These are phyloP conservation scores for baker's yeast (Saccharomyces cerevisiae) DNA, from an alignment of 805 yeast species.

Conservation along the genomic window DNA sequence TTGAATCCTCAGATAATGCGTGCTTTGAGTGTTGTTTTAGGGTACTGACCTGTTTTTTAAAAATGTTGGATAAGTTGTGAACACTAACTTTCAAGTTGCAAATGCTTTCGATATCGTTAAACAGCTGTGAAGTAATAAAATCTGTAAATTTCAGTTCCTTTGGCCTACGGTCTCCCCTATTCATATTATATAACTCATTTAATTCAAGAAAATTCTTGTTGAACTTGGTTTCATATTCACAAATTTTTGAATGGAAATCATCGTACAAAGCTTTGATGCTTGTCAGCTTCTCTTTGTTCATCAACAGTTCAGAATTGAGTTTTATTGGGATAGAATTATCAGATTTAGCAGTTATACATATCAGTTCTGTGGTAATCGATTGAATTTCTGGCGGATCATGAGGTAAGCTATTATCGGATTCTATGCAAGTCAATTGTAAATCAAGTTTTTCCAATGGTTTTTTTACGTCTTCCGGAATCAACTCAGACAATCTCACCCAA, in stretches of 20 bases:
- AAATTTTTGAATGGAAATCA: slow-evolving; percentile 4
- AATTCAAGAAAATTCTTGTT: slow-evolving; percentile 13
- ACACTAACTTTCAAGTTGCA: slow-evolving; percentile 17
- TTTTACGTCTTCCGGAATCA: slow-evolving; percentile 22
- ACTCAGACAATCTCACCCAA: slow-evolving; percentile 18
- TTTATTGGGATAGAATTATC: slow-evolving; percentile 33
- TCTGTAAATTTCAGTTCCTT: slow-evolving; percentile 24
- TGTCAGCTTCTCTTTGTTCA: slow-evolving; percentile 14
- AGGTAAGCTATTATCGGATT: slow-evolving; percentile 19
- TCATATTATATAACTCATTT: slow-evolving; percentile 17
- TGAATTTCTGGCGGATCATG: slow-evolving; percentile 25
- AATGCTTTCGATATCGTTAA: slow-evolving; percentile 27
- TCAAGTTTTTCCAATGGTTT: slow-evolving; percentile 18
- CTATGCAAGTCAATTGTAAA: slow-evolving; percentile 24
- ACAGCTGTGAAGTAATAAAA: slow-evolving; percentile 19
- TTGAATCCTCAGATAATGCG: background rate
- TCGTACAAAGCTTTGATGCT: slow-evolving; percentile 8
- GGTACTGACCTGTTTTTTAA: slow-evolving; percentile 24
- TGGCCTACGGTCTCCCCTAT: slow-evolving; percentile 9
- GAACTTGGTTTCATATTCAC: slow-evolving; percentile 12
- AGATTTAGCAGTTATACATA: slow-evolving; percentile 29
- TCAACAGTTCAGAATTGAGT: slow-evolving; percentile 27
- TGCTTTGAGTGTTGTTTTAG: slow-evolving; percentile 9
- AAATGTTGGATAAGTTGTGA: slow-evolving; percentile 14
- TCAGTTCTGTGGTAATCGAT: slow-evolving; percentile 20